These are phyloP conservation scores for Termitomyces sp. DNA, from an alignment of 768 basidiomycete species.

Conservation along the genomic window DNA sequence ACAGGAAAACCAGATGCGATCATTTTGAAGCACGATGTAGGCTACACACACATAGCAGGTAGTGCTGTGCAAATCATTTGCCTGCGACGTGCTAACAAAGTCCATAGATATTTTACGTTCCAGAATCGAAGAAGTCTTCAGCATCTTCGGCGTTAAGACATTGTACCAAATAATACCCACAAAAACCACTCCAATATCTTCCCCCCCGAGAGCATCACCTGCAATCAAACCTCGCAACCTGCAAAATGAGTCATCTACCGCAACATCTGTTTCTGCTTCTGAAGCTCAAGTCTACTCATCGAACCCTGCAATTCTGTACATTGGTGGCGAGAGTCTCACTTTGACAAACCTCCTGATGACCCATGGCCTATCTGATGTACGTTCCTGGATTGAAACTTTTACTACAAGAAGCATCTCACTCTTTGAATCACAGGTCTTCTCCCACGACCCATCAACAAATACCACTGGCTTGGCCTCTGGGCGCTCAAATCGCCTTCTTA, in stretches of 20 bases:
- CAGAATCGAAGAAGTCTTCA: slow-evolving; percentile 21
- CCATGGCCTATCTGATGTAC: slow-evolving; percentile 58
- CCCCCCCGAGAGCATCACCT: too few relatives aligned
- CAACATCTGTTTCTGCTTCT: slow-evolving; percentile 1
- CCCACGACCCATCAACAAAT: slow-evolving; percentile 59
- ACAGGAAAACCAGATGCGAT: slow-evolving; percentile 25
- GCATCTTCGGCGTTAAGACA: slow-evolving; percentile 20
- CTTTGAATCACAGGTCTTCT: slow-evolving; percentile 50
- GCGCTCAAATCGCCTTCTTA: slow-evolving; percentile 75
- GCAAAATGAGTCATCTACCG: background rate
- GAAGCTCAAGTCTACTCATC: slow-evolving; percentile 9
- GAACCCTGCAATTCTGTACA: slow-evolving; percentile 34
- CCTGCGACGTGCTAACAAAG: background rate
- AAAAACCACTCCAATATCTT: slow-evolving; percentile 12
- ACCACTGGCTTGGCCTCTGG: slow-evolving; percentile 51
- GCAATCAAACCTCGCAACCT: background rate
- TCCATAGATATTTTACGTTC: slow-evolving; percentile 27
- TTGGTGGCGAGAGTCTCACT: slow-evolving; percentile 77
- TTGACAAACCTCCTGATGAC: slow-evolving; percentile 86
- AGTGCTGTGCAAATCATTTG: background rate
- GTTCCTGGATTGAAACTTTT: background rate
- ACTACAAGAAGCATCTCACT: background rate
- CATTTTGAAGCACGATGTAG: slow-evolving; percentile 71
- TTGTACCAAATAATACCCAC: slow-evolving; percentile 31
- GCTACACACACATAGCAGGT: slow-evolving; percentile 68